Conservation (phyloP, 306 rosid species). For the Rosa rugosa region DNA sequence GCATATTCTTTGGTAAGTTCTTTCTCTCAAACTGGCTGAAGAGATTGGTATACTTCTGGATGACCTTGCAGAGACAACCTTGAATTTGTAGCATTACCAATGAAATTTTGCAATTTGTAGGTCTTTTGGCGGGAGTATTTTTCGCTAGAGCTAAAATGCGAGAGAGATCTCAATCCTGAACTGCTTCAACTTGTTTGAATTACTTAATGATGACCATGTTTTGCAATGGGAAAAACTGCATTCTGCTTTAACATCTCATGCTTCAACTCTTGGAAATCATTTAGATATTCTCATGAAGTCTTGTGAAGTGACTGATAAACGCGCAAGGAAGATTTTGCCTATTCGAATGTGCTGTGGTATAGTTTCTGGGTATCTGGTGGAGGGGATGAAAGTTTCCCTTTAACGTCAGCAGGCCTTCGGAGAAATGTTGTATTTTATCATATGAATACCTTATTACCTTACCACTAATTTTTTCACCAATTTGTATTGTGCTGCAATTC, state of each 20-base stretch:
- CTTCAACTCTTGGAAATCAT: background rate
- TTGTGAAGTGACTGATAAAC: background rate
- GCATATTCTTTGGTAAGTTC: constrained; percentile 88
- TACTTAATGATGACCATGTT: background rate
- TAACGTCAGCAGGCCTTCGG: constrained; percentile 15
- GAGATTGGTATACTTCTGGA: background rate
- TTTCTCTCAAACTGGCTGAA: constrained; percentile 9
- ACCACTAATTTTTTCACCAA: background rate
- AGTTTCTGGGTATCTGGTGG: background rate
- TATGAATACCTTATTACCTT: constrained; percentile 1
- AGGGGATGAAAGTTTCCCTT: constrained; percentile 3
- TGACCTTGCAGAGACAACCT: constrained; percentile 11
- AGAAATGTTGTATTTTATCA: constrained; percentile 8
- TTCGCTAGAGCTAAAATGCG: constrained; percentile 92
- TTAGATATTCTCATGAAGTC: background rate
- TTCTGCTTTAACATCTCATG: constrained; percentile 22
- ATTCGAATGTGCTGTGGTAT: constrained; percentile 1
- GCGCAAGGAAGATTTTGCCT: constrained; percentile 9
- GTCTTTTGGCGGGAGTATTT: constrained; percentile 92
- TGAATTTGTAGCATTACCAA: constrained; percentile 24
- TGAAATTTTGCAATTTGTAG: constrained; percentile 42
- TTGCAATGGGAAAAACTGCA: constrained; percentile 14
- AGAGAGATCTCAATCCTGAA: constrained; percentile 62
- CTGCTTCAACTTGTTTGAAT: background rate
- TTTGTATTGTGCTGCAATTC: constrained; percentile 17